Evolutionary conservation across 2,329 filamentous ascomycete genomes (phyloP), one percentile per base, ranked within the genome.

Genomic region (Aspergillus eucalypticola): DNA sequence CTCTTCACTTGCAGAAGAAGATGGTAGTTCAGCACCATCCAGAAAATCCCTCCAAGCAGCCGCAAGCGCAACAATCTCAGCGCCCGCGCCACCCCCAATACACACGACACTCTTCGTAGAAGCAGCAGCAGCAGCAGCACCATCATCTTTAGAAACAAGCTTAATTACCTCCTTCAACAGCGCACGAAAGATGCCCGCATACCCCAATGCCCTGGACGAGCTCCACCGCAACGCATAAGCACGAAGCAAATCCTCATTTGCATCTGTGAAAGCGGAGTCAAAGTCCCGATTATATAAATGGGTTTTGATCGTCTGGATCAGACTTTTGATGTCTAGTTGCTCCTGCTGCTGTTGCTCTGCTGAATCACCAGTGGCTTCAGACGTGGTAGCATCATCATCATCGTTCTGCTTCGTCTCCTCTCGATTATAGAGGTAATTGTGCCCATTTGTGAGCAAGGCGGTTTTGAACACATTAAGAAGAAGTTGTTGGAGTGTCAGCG

Each of bases 171-270:
- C 65, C 44, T 32, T 67, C 66, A 65, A 78, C 57, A 69, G 76
- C 63, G 62, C 71, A 62, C 69, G 73, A 23, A 88, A 81, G 15
- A 88, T 72, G n/a, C 83, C 79, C n/a, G 86, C 81, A 76, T 98
- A 98, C 64, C 89, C 91, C 55, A 98, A 78, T 0, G 92, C 90
- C 56, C 95, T 83, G 55, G 90, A 90, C 1, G 94, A 91, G 75
- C 92, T 96, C 93, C 94, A 99, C 68, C 95, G 82, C 56, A 91
- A 86, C 8, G 92, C 91, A 79, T 99, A 99, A 8, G 90, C 90
- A 62, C 90, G 86, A 17, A 97, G 83, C 67, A 89, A 85, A 48
- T 89, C 86, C 58, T 86, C 82, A 49, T 82, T 82, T 0, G 87
- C 87, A 42, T 77, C 76, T 2, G 75, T 69, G 77, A 98, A 99